These are phyloP conservation scores for Colletotrichum nymphaeae DNA, from an alignment of 2,329 filamentous ascomycete genomes.

Conservation along the genomic window DNA sequence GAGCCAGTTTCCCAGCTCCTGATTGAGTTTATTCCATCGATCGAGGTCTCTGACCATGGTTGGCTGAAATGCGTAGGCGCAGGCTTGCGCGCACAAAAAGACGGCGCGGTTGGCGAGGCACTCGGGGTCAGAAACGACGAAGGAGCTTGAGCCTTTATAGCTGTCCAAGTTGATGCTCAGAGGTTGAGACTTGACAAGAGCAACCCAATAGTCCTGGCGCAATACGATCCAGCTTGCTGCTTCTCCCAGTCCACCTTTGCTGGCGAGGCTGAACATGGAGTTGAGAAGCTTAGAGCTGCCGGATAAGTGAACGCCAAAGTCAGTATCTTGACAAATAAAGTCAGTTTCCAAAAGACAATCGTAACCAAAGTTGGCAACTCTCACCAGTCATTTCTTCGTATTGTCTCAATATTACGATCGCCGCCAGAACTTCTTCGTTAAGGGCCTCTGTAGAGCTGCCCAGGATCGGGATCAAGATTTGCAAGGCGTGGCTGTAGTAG, in stretches of 20 bases:
- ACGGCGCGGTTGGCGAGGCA: slow-evolving; percentile 43
- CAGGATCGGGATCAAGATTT: slow-evolving; percentile 50
- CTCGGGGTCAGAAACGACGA: slow-evolving; percentile 40
- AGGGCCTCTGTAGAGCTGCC: slow-evolving; percentile 47
- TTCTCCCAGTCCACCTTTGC: slow-evolving; percentile 50
- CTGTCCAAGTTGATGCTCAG: slow-evolving; percentile 49
- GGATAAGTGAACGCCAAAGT: slow-evolving; percentile 42
- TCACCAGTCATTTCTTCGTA: slow-evolving; percentile 54
- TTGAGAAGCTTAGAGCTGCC: slow-evolving; percentile 42
- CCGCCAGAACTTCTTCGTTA: slow-evolving; percentile 52
- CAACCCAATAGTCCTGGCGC: slow-evolving; percentile 61
- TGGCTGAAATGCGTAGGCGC: slow-evolving; percentile 47
- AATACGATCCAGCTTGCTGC: slow-evolving; percentile 60
- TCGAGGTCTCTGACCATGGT: slow-evolving; percentile 40
- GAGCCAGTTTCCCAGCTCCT: slow-evolving; percentile 40
- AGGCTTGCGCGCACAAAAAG: slow-evolving; percentile 43
- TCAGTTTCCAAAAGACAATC: not conserved
- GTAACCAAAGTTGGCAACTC: not conserved
- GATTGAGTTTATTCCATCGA: slow-evolving; percentile 38
- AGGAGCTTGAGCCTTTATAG: slow-evolving; percentile 43
- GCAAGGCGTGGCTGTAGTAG: slow-evolving; percentile 54
- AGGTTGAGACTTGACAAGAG: slow-evolving; percentile 51
- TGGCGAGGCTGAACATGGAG: slow-evolving; percentile 41
- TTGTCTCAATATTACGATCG: slow-evolving; percentile 49
- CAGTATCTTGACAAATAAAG: slow-evolving; percentile 32